These are phyloP conservation scores for Trypanosoma platydactyli DNA, from an alignment of 208 protist genomes.

Conservation along the genomic window DNA sequence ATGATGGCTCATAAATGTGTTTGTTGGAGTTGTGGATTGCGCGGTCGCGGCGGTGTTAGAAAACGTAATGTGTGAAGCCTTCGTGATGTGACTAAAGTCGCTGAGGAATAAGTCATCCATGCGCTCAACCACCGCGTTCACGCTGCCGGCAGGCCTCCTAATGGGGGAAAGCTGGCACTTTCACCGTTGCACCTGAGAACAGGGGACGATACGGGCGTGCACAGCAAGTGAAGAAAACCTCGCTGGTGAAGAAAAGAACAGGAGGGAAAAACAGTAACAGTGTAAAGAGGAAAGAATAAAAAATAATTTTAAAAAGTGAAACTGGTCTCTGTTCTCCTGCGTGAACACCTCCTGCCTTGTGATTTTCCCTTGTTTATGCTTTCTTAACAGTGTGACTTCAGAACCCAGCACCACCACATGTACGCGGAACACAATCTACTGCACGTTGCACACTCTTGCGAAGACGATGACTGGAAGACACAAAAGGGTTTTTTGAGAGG, in stretches of 20 bases:
- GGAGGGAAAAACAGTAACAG: not conserved
- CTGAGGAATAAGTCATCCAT: not conserved
- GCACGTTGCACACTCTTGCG: no score
- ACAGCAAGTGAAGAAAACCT: not conserved
- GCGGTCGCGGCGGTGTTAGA: not conserved
- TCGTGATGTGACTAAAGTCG: conserved; percentile 23
- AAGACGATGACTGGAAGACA: no score
- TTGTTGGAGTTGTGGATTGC: not conserved
- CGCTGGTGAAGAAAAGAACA: not conserved
- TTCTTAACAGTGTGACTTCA: no score
- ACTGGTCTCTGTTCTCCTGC: no score
- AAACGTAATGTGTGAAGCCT: conserved; percentile 15
- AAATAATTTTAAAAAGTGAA: not conserved
- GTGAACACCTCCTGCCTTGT: no score
- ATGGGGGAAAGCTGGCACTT: not conserved
- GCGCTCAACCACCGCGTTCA: not conserved
- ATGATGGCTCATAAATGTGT: not conserved
- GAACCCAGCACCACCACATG: no score
- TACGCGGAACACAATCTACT: not conserved
- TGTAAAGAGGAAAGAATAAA: not conserved
- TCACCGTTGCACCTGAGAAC: not conserved
- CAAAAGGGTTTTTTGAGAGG: no score
- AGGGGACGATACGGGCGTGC: not conserved
- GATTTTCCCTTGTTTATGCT: no score
- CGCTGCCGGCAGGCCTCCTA: not conserved